Percentiles rank a stretch among this genome's conserved stretches.
phyloP scores from a whole-genome alignment of 345 rosid species.

The Raphanus sativus region DNA sequence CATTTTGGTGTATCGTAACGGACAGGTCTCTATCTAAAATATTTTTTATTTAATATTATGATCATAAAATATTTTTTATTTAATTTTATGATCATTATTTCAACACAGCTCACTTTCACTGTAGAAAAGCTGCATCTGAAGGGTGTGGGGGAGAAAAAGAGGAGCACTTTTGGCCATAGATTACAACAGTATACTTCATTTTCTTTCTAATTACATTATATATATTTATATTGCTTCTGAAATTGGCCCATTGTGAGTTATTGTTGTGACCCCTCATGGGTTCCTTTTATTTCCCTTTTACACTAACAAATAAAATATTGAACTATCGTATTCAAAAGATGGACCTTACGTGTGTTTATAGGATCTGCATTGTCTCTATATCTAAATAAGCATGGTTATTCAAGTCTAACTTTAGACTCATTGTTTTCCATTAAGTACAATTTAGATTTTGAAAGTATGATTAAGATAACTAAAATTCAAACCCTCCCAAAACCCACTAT shows the following conservation, averaged over 20 bases:
- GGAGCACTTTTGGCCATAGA: constrained; percentile 36
- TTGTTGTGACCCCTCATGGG: constrained; percentile 41
- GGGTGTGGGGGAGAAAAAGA: constrained; percentile 33
- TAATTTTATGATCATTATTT: constrained; percentile 22
- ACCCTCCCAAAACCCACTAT: not conserved
- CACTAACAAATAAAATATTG: constrained; percentile 28
- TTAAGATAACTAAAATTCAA: not conserved
- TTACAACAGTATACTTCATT: constrained; percentile 26
- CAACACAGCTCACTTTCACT: constrained; percentile 40
- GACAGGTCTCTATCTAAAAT: constrained; percentile 28
- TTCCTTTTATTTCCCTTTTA: constrained; percentile 28
- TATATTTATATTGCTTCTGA: not conserved
- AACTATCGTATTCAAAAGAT: constrained; percentile 34
- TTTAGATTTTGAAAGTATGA: not conserved
- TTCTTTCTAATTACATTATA: not conserved
- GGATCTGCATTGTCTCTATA: constrained; percentile 24
- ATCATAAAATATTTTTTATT: not conserved
- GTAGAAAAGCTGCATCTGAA: constrained; percentile 40
- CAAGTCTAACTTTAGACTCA: constrained; percentile 9
- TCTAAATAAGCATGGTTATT: constrained; percentile 25
- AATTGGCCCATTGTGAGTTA: constrained; percentile 36
- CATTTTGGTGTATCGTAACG: constrained; percentile 27
- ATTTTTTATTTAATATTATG: not conserved
- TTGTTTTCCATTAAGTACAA: constrained; percentile 18
- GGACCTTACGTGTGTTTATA: constrained; percentile 40